Evolutionary conservation across 306 rosid species (phyloP).

Genomic region (Acmispon strigosus): DNA sequence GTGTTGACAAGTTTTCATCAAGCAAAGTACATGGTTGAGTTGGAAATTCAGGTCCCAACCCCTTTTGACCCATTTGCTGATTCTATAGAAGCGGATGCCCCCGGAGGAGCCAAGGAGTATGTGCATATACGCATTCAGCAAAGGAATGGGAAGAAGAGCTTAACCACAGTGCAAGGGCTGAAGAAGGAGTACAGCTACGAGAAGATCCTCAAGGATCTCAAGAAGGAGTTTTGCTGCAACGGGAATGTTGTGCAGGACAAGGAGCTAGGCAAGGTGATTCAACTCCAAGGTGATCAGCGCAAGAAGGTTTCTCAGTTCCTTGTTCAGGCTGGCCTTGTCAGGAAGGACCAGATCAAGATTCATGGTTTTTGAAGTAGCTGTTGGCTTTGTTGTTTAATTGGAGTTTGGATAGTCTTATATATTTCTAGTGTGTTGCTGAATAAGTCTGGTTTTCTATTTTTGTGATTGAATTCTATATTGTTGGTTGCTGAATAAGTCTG

Average conservation of each 20-base stretch:
- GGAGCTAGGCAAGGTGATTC: slow-evolving; percentile 75
- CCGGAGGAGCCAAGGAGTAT: slow-evolving; percentile 67
- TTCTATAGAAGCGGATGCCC: slow-evolving; percentile 62
- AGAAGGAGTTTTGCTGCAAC: slow-evolving; percentile 86
- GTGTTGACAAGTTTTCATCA: not conserved
- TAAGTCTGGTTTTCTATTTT: no score
- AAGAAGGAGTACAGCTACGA: slow-evolving; percentile 68
- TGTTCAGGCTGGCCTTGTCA: slow-evolving; percentile 52
- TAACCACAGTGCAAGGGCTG: slow-evolving; percentile 88
- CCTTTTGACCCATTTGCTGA: slow-evolving; percentile 77
- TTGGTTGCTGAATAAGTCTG: not conserved
- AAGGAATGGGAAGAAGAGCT: slow-evolving; percentile 80
- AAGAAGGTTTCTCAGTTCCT: slow-evolving; percentile 74
- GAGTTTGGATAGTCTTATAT: not conserved
- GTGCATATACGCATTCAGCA: slow-evolving; percentile 86
- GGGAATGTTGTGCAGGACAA: slow-evolving; percentile 95
- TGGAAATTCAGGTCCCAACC: slow-evolving; percentile 44
- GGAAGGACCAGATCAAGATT: slow-evolving; percentile 74
- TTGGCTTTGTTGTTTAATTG: not conserved
- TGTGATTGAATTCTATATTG: not conserved
- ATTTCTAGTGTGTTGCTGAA: no score
- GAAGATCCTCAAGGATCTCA: slow-evolving; percentile 75
- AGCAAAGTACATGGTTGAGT: slow-evolving; percentile 73
- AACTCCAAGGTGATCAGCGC: slow-evolving; percentile 92
- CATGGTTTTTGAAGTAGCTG: slow-evolving; percentile 60